These are phyloP conservation scores for Tillandsia leiboldiana DNA, from an alignment of 176 grass and related monocot genomes.

Conservation along the genomic window DNA sequence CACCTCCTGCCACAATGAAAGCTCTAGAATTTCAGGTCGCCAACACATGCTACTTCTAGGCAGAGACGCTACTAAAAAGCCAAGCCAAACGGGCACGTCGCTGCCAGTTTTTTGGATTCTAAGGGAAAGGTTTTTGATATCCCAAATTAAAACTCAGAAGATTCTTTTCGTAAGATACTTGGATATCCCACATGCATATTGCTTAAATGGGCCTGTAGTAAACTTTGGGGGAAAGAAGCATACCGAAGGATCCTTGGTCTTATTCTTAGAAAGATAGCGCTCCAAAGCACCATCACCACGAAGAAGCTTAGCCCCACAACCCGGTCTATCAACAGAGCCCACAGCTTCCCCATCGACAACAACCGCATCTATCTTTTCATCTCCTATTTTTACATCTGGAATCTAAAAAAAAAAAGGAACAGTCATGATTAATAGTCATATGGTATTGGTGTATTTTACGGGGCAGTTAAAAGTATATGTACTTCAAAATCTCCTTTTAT, in stretches of 20 bases:
- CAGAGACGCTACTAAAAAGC: too few relatives aligned
- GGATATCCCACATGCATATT: too few relatives aligned
- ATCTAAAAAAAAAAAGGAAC: conserved; percentile 39
- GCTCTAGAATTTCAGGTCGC: too few relatives aligned
- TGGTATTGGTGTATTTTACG: too few relatives aligned
- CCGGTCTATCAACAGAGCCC: conserved; percentile 58
- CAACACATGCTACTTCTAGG: too few relatives aligned
- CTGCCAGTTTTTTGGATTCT: too few relatives aligned
- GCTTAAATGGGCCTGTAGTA: neutral
- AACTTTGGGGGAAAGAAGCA: neutral
- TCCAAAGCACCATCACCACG: conserved; percentile 70
- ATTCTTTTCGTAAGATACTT: too few relatives aligned
- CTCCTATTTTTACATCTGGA: conserved; percentile 74
- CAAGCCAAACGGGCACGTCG: too few relatives aligned
- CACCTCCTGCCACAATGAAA: too few relatives aligned
- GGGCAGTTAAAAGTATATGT: too few relatives aligned
- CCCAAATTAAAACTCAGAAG: too few relatives aligned
- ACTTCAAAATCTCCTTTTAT: neutral
- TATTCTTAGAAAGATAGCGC: conserved; percentile 41
- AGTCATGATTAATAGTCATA: neutral
- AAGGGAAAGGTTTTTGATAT: too few relatives aligned
- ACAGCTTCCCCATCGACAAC: conserved; percentile 87
- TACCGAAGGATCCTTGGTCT: conserved; percentile 26
- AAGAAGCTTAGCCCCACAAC: conserved; percentile 83
- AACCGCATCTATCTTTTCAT: conserved; percentile 78